A percentile compares a stretch with the other conserved stretches of the same genome.
Evolutionary conservation across 345 rosid species (phyloP).

Genomic region (Eucalyptus pumila): DNA sequence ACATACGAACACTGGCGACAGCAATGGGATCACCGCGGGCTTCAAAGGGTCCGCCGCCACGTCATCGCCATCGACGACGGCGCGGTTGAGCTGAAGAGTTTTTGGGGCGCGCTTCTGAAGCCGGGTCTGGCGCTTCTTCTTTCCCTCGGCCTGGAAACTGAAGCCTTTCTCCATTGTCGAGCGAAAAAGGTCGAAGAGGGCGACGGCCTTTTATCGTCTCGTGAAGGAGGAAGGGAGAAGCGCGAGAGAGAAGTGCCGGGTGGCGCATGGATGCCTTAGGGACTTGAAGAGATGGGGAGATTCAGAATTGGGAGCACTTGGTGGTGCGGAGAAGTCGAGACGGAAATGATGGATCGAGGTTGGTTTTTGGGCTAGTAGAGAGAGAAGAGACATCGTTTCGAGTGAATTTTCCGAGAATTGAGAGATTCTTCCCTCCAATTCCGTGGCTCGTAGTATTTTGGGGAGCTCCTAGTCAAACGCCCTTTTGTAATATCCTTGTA

Average conservation of each 20-base stretch:
- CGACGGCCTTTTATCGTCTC: neutral
- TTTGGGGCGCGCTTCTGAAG: neutral
- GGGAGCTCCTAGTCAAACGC: neutral
- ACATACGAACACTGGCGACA: neutral
- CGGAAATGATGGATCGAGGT: neutral
- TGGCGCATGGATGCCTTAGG: neutral
- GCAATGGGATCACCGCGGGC: neutral
- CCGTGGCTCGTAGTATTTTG: neutral
- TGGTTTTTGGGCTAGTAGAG: neutral
- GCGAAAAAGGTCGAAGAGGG: neutral
- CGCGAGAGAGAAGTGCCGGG: neutral
- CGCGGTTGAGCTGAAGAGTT: neutral
- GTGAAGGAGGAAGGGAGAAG: neutral
- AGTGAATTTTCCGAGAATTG: neutral
- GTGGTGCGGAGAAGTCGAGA: neutral
- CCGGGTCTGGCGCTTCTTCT: neutral
- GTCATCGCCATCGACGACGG: fast-evolving
- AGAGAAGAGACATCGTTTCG: neutral
- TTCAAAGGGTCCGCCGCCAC: neutral
- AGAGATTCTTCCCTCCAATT: neutral
- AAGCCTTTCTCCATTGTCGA: neutral
- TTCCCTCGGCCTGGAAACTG: neutral
- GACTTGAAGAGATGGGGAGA: neutral
- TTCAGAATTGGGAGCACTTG: neutral
- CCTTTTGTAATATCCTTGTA: neutral